Evolutionary conservation across 495 filamentous ascomycete species (phyloP), one percentile per base, ranked within the genome.

Genomic region (Amphirosellinia nigrospora): DNA sequence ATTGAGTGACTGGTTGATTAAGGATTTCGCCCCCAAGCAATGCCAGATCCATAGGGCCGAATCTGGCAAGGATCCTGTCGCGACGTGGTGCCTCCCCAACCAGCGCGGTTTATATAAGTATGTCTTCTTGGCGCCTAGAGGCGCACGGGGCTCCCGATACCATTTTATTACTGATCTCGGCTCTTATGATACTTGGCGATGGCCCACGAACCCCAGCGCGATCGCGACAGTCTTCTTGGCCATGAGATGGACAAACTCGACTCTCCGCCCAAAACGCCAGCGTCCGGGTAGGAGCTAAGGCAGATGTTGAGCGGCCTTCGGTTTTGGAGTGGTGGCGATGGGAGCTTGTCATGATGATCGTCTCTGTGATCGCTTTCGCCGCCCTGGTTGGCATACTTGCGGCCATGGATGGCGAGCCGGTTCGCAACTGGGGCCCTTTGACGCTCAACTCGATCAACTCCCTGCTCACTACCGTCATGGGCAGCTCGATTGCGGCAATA

Each of bases 11-110:
- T 30, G 13, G 30, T 30, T 53, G 26, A 53, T 53, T 53, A 53
- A 53, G 50, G 50, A 53, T 53, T 53, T 53, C 13, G 50, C 50
- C 50, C 50, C 50, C 50, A 53, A 30, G 13, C 15, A 52, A 23
- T 26, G 13, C 3, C 48, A 52, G 21, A 52, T 52, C 48, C 46
- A 50, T 26, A 26, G 48, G 48, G 21, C 26, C 50, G 10, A 28
- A 9, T 53, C 26, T 28, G 2, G 50, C 48, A 26, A 21, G 13
- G 48, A 11, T 52, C 10, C n/a, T 26, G 28, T 52, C 48, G 23
- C 48, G 3, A 28, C 3, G 48, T 28, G 48, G 48, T 28, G 23
- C 28, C 48, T 11, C 28, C 21, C 5, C 13, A 4, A 1, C 10
- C 9, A 11, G 48, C 4, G 48, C 23, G 48, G 10, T 28, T 13